Evolutionary conservation across 2,329 filamentous ascomycete genomes (phyloP).

Genomic region (Cercospora zeina): DNA sequence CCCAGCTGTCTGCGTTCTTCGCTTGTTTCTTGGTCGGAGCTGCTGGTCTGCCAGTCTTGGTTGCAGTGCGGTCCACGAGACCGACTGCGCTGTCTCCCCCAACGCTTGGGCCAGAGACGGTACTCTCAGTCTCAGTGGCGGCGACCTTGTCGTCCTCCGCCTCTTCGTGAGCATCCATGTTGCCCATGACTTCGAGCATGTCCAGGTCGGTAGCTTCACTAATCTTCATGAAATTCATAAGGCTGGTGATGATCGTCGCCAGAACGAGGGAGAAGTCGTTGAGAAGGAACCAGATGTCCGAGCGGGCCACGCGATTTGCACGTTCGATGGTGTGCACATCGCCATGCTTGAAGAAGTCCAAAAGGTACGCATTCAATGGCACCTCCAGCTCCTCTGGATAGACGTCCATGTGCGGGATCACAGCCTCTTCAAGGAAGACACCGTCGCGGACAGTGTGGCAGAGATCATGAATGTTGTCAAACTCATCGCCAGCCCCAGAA

Average conservation of each 20-base stretch:
- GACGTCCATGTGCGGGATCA: conserved; percentile 67
- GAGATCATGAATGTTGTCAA: conserved; percentile 65
- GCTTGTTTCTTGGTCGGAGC: conserved; percentile 40
- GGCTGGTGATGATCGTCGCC: conserved; percentile 69
- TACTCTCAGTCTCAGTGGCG: conserved; percentile 35
- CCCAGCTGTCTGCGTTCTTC: conserved; percentile 49
- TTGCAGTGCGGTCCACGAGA: conserved; percentile 34
- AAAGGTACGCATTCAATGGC: conserved; percentile 67
- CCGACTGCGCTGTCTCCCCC: conserved; percentile 30
- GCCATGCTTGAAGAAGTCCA: conserved; percentile 77
- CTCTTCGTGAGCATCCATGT: conserved; percentile 54
- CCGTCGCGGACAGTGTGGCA: conserved; percentile 65
- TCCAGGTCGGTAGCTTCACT: conserved; percentile 49
- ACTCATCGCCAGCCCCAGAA: conserved; percentile 66
- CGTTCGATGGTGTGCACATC: conserved; percentile 59
- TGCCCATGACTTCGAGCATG: conserved; percentile 55
- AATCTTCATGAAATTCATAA: conserved; percentile 59
- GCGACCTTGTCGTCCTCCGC: conserved; percentile 46
- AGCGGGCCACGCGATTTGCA: conserved; percentile 65
- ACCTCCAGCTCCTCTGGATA: conserved; percentile 57
- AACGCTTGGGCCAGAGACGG: conserved; percentile 31
- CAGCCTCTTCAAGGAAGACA: conserved; percentile 72
- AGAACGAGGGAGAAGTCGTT: conserved; percentile 66
- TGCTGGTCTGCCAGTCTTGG: conserved; percentile 24
- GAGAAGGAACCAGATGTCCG: conserved; percentile 71